Evolutionary conservation across 257 asterid genomes (phyloP).

Genomic region (Paulownia fortunei): DNA sequence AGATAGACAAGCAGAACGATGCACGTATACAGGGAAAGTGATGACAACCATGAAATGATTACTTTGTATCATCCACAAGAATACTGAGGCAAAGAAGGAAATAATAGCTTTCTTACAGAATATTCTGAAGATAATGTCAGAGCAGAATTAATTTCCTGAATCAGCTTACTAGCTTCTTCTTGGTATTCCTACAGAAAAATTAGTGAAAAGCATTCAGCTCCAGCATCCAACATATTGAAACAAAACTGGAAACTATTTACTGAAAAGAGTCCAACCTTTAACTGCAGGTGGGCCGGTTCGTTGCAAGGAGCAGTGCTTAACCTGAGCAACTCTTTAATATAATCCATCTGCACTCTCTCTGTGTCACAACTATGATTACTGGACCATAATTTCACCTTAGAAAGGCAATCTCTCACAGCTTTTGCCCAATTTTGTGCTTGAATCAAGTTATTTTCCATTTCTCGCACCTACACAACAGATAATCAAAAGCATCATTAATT

Average conservation of each 20-base stretch:
- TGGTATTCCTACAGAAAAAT: constrained; percentile 58
- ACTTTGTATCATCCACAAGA: constrained; percentile 13
- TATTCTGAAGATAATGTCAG: constrained; percentile 47
- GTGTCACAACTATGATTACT: constrained; percentile 37
- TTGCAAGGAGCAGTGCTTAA: constrained; percentile 59
- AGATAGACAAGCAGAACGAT: constrained; percentile 11
- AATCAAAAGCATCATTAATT: constrained; percentile 33
- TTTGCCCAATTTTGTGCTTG: constrained; percentile 79
- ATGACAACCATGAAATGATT: constrained; percentile 19
- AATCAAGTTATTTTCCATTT: constrained; percentile 61
- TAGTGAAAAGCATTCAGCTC: constrained; percentile 30
- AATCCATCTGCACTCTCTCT: constrained; percentile 62
- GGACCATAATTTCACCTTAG: constrained; percentile 71
- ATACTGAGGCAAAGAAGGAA: constrained; percentile 22
- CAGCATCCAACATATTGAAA: constrained; percentile 30
- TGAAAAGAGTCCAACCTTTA: constrained; percentile 61
- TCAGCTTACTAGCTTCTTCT: constrained; percentile 64
- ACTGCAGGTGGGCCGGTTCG: constrained; percentile 58
- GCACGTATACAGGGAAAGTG: neutral
- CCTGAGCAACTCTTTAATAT: constrained; percentile 62
- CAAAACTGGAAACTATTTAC: constrained; percentile 10
- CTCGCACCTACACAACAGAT: constrained; percentile 66
- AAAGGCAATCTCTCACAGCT: constrained; percentile 60
- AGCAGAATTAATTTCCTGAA: constrained; percentile 69
- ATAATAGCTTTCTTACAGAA: constrained; percentile 58